Evolutionary conservation across 2,329 filamentous ascomycete genomes (phyloP), one percentile per base, ranked within the genome.

Genomic region (Orbilia quercus): DNA sequence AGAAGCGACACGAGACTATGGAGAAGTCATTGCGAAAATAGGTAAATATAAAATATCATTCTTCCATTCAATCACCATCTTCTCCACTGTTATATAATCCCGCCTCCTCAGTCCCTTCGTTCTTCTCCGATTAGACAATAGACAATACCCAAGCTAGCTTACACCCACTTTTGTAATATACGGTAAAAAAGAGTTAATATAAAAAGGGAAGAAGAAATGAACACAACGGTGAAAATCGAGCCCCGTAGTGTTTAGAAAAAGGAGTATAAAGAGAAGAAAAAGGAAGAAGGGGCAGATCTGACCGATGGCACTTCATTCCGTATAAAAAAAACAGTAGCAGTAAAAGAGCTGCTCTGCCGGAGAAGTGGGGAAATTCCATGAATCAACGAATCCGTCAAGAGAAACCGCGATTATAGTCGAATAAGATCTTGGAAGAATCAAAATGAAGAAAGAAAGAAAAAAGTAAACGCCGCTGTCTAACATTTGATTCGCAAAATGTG

Each of bases 101-200:
- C 28, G 16, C 18, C 45, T 44, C 45, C 36, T 20, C 25, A 40
- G 36, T 34, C 16, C 34, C 36, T 34, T 55, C 60, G 14, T 38
- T 22, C 34, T 18, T 18, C 42, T 14, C 20, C 42, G 54, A 70
- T 70, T 70, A 70, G 28, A 70, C 65, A 70, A 70, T 70, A 70
- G 47, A 62, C 55, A 70, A 70, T 70, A 70, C 20, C 47, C 40
- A 40, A 70, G 22, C 36, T 54, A 54, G 31, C 31, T 44, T 50
- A 48, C 50, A 57, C 57, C 57, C 57, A 48, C 47, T 51, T 62
- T 62, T 62, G 25, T 28, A 18, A 48, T 25, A 44, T 45, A n/a
- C 23, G 22, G 40, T 51, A 31, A 20, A 51, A 28, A 20, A 16
- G 57, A 40, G 1, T 48, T 5, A 42, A 55, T 18, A 22, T 40